Evolutionary conservation across 2,329 filamentous ascomycete genomes (phyloP).

Genomic region (Elsinoe batatas): DNA sequence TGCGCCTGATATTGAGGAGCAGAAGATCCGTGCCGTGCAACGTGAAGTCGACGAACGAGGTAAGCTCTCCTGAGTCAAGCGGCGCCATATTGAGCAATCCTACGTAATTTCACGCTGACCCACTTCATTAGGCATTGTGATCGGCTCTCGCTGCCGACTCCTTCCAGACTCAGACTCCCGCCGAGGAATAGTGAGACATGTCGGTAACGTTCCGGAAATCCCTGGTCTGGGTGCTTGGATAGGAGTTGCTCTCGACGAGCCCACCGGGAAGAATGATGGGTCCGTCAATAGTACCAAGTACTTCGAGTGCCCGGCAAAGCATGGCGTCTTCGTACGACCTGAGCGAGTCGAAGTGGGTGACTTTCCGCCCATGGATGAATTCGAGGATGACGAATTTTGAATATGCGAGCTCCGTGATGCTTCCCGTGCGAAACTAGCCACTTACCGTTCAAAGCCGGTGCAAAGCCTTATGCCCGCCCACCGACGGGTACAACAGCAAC

Average conservation of each 20-base stretch:
- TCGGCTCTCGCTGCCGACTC: conserved; percentile 36
- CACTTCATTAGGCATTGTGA: conserved; percentile 31
- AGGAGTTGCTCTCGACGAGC: conserved; percentile 64
- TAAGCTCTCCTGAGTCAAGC: conserved; percentile 24
- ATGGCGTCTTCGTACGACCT: conserved; percentile 68
- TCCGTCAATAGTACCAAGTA: conserved; percentile 57
- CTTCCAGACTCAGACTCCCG: conserved; percentile 55
- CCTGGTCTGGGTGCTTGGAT: conserved; percentile 56
- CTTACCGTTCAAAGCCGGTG: no score
- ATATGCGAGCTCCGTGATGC: neutral
- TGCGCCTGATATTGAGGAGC: conserved; percentile 62
- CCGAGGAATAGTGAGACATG: conserved; percentile 60
- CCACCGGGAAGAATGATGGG: conserved; percentile 74
- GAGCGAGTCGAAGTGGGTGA: conserved; percentile 70
- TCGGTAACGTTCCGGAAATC: conserved; percentile 67
- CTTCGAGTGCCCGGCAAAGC: conserved; percentile 59
- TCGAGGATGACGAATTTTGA: conserved; percentile 64
- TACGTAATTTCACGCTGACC: neutral
- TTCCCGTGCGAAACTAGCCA: neutral
- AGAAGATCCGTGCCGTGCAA: conserved; percentile 58
- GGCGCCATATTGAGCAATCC: neutral
- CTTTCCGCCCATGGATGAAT: conserved; percentile 55
- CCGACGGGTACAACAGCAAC: no score
- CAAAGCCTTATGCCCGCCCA: no score
- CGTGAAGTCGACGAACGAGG: conserved; percentile 61